Percentiles rank a stretch among this genome's conserved stretches.
Conservation (phyloP, 1,284 basidiomycete genomes). For the Psilocybe mexicana region DNA sequence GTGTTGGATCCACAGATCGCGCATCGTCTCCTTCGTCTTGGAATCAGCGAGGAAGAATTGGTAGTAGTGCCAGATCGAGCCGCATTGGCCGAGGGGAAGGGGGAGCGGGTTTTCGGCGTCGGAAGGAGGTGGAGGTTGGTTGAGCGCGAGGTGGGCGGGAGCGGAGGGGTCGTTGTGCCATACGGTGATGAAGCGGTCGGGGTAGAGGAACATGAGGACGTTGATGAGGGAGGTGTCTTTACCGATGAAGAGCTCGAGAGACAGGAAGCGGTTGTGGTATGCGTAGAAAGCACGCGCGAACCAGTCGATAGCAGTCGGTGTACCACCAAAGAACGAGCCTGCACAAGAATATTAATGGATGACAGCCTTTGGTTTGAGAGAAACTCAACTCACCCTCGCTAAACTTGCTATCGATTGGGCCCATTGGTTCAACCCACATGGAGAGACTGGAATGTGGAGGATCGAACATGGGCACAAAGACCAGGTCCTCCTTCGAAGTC, state of each 20-base stretch:
- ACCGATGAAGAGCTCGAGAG: slow-evolving; percentile 46
- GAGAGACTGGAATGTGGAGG: slow-evolving; percentile 32
- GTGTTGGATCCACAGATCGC: slow-evolving; percentile 20
- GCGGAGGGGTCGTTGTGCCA: slow-evolving; percentile 28
- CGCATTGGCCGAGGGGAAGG: slow-evolving; percentile 35
- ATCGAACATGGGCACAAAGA: slow-evolving; percentile 46
- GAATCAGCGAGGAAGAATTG: slow-evolving; percentile 45
- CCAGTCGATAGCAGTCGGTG: slow-evolving; percentile 42
- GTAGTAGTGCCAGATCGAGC: slow-evolving; percentile 48
- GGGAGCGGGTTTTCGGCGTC: no score
- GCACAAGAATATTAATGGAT: neutral
- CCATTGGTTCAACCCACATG: slow-evolving; percentile 44
- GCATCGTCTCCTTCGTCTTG: slow-evolving; percentile 32
- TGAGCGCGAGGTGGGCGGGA: slow-evolving; percentile 17
- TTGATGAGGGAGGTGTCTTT: slow-evolving; percentile 57
- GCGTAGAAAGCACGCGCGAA: slow-evolving; percentile 45
- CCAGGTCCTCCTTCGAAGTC: slow-evolving; percentile 34
- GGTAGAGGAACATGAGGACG: slow-evolving; percentile 42
- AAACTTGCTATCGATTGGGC: slow-evolving; percentile 49
- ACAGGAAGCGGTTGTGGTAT: slow-evolving; percentile 49
- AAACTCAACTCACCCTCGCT: slow-evolving; percentile 34
- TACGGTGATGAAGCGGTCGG: slow-evolving; percentile 26
- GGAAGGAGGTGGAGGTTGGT: neutral
- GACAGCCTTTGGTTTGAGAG: neutral
- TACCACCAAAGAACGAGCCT: slow-evolving; percentile 57